Evolutionary conservation across 768 basidiomycete species (phyloP), one percentile per base, ranked within the genome.

Genomic region (Imleria badia): DNA sequence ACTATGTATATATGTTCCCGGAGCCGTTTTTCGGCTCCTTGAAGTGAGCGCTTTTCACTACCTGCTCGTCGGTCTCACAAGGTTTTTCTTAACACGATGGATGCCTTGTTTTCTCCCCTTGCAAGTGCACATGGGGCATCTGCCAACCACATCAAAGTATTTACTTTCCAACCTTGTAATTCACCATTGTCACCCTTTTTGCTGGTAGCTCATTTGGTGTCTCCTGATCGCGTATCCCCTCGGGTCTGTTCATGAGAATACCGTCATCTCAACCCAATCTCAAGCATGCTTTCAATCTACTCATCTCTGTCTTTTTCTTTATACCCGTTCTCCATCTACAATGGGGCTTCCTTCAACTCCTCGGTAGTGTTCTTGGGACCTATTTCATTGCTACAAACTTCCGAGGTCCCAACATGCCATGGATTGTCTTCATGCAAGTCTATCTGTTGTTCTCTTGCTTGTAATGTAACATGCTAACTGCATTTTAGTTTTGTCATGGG

Each of bases 141-240:
- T 41, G 75, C 85, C 3, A 91, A 91, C 75, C 90, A 92, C 67
- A 78, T 93, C 68, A 92, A 92, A 80, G 91, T 88, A 64, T 35
- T 41, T 48, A 3, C 33, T 20, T 19, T 42, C 22, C 19, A 39
- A 29, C 6, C 0, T 13, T 33, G 44, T 10, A 19, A 15, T 43
- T 35, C 46, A 38, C 10, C 26, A 20, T 48, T 47, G 48, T 50
- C 49, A 51, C n/a, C 42, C 29, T n/a, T 51, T 46, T 44, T n/a
- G n/a, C 26, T 41, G 17, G 17, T 69, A 97, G 94, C 85, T 98
- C 63, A 87, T 98, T 55, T 80, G 80, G 68, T 91, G 93, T 71
- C 81, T 99, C 34, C 75, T 98, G 39, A 66, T 90, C 51, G 85
- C 93, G 33, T 98, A 93, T 68, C 97, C 97, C 0, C 84, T 99